Base-by-base conservation (phyloP, 768 basidiomycete genomes). In the Tylopilus intermedius region DNA sequence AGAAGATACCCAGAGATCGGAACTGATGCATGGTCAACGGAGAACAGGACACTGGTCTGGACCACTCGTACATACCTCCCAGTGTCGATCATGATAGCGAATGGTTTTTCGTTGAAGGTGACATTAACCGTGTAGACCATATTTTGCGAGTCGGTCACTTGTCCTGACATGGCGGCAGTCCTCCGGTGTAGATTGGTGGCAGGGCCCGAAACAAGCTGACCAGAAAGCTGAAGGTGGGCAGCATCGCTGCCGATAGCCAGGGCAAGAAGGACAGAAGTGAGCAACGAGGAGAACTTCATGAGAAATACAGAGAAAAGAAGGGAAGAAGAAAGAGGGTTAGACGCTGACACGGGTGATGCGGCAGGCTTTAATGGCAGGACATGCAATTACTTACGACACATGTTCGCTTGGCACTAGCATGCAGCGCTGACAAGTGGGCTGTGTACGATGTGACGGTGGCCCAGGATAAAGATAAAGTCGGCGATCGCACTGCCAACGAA, bases 1-100 rank as follows among this genome's bases (percentile, higher is more conserved):
- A 29, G 75, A 73, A 9, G 77, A 75, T 5, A 86, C 76, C 78
- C 80, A 85, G 8, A 86, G 66, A 62, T 88, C 86, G 14, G 84
- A 84, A 54, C 84, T 87, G 46, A 37, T 35, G 15, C 11, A 55
- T 67, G 67, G 24, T 8, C 13, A 29, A 15, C 4, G 11, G 6
- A 6, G 3, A 8, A 30, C 2, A 6, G 27, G n/a, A 35, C 8
- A 32, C 29, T 41, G 26, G 10, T 27, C 30, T 26, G 14, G 4
- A 22, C 21, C 5, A 11, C 3, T 21, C 1, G 26, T 8, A 21
- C 67, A 30, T 52, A 75, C 77, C 76, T 78, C 5, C 77, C 77
- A 5, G 77, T 78, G 54, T 78, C 77, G 33, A 78, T 67, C 48
- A 70, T 54, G 45, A 76, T 63, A n/a, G 62, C 59, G 53, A 71